Evolutionary conservation across 2,329 filamentous ascomycete genomes (phyloP), one percentile per base, ranked within the genome.

Genomic region (Fusarium sp.): DNA sequence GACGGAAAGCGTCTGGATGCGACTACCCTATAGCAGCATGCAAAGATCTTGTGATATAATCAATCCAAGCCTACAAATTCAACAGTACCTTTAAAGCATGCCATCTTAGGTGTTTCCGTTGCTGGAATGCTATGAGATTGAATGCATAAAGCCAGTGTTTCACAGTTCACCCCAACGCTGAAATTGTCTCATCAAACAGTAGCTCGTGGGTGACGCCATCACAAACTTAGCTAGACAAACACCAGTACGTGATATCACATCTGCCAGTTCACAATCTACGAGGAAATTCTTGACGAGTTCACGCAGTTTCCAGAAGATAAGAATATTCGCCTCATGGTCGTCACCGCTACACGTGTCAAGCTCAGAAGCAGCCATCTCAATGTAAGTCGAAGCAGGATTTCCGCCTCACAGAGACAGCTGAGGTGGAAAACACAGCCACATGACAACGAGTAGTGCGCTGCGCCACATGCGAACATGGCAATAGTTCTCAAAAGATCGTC

Each of bases 281-380:
- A 39, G 23, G 23, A 21, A 19, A 21, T 15, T 12, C 6, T 10
- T 2, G 6, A 38, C 21, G 30, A 26, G 9, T 34, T 28, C 10
- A 38, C 21, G 6, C 15, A 17, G 21, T 30, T 58, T 42, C 19
- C 23, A n/a, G 23, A 39, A 62, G 45, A 36, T 32, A 19, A 30
- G 23, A 21, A 7, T 0, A 43, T 43, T 68, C 24, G 56, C 48
- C 51, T 32, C 39, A 7, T 23, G 14, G 46, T 45, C 51, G 51
- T 56, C 56, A 58, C 51, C 19, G 6, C 11, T 49, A 68, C 45
- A 66, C 61, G 61, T 68, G 45, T 69, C 42, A 61, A 60, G n/a
- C 38, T 12, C 40, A 57, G 48, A 44, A 55, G 47, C 44, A 56
- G 38, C 34, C 24, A 56, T 46, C 17, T 7, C 50, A 34, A 12